Percentiles rank a stretch among this genome's conserved stretches.
These are phyloP conservation scores for Houttuynia cordata DNA, from an alignment of 164 flowering plant genomes.

Conservation along the genomic window DNA sequence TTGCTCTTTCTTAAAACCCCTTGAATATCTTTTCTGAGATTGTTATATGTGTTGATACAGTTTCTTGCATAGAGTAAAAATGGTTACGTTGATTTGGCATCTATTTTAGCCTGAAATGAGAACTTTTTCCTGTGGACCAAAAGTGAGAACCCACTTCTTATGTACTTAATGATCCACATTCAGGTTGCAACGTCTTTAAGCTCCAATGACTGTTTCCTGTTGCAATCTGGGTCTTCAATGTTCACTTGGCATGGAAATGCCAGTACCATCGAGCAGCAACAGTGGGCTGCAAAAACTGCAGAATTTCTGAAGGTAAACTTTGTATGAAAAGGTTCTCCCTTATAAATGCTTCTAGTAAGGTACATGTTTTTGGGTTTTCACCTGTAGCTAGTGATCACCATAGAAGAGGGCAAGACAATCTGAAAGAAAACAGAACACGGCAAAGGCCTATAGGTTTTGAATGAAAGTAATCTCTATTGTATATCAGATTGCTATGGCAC, in stretches of 20 bases:
- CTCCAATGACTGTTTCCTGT: constrained; percentile 76
- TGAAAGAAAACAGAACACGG: too few species aligned
- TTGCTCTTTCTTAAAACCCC: constrained; percentile 1
- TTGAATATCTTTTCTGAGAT: too few species aligned
- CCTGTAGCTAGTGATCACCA: too few species aligned
- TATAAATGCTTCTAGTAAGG: too few species aligned
- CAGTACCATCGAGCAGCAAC: constrained; percentile 85
- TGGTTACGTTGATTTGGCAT: not conserved
- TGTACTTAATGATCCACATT: not conserved
- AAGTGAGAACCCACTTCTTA: not conserved
- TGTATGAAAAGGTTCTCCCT: not conserved
- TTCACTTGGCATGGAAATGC: constrained; percentile 94
- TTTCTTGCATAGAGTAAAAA: not conserved
- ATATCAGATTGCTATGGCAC: too few species aligned
- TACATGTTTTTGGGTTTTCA: too few species aligned
- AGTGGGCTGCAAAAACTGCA: constrained; percentile 73
- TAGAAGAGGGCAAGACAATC: too few species aligned
- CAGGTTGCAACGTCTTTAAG: constrained; percentile 85
- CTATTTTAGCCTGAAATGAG: not conserved
- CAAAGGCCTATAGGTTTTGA: too few species aligned
- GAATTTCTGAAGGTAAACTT: constrained; percentile 75
- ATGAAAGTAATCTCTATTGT: too few species aligned
- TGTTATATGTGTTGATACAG: not conserved
- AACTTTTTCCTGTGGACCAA: not conserved
- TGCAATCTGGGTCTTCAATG: constrained; percentile 84